phyloP scores from a whole-genome alignment of 2,329 filamentous ascomycete species.

The Trichophyton equinum region DNA sequence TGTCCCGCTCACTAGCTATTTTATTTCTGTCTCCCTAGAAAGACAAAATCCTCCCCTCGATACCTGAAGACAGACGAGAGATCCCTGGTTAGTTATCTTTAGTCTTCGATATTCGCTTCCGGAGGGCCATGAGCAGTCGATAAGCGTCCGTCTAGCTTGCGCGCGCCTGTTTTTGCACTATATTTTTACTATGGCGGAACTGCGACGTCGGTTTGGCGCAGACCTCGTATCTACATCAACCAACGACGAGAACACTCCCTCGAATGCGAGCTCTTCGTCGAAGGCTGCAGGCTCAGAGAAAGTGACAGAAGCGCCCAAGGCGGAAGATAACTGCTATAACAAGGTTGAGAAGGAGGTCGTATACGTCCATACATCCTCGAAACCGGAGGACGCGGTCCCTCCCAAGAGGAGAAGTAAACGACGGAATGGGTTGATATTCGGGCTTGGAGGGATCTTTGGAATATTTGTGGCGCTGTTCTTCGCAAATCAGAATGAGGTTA shows the following conservation, averaged over 20 bases:
- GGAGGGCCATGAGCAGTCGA: neutral
- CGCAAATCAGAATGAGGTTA: constrained; percentile 76
- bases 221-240: neutral
- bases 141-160: neutral
- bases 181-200: constrained; percentile 3
- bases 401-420: constrained; percentile 48
- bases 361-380: neutral
- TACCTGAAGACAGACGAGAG: no score
- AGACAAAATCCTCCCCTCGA: no score
- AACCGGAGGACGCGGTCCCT: neutral
- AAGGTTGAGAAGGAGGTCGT: neutral
- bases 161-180: neutral
- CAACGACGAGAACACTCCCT: neutral
- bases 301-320: neutral
- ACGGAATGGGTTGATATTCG: constrained; percentile 69
- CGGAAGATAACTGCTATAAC: neutral
- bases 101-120: neutral
- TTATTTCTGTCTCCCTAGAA: neutral
- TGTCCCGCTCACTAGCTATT: neutral
- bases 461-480: constrained; percentile 83
- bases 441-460: constrained; percentile 79
- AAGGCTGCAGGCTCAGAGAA: neutral
- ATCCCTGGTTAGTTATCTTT: neutral
- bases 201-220: constrained; percentile 3
- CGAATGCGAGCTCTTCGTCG: neutral